These are phyloP conservation scores for Inonotus hispidus DNA, from an alignment of 1,284 basidiomycete genomes.

Conservation along the genomic window DNA sequence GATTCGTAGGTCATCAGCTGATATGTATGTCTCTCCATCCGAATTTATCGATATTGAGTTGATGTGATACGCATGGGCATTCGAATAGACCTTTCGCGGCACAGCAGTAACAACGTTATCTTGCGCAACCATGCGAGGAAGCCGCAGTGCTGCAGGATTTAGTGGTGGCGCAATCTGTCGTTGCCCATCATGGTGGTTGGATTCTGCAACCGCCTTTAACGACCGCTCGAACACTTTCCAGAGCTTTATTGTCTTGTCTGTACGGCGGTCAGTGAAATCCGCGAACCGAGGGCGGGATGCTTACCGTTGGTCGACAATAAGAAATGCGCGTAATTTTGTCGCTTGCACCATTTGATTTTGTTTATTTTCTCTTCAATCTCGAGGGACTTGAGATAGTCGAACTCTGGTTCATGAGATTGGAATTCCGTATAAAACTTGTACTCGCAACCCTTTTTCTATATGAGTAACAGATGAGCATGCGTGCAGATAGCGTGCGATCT, in stretches of 20 bases:
- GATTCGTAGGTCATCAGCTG: slow-evolving; percentile 94
- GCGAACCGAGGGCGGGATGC: slow-evolving; percentile 22
- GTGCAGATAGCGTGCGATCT: slow-evolving; percentile 24
- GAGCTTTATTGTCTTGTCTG: slow-evolving; percentile 99
- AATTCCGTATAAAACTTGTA: slow-evolving; percentile 99
- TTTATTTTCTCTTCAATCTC: slow-evolving; percentile 99
- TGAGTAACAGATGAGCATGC: slow-evolving; percentile 20
- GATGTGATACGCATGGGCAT: slow-evolving; percentile 99
- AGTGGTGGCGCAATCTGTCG: slow-evolving; percentile 58
- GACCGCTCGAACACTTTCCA: slow-evolving; percentile 99
- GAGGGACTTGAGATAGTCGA: slow-evolving; percentile 99
- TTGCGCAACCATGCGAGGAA: slow-evolving; percentile 89
- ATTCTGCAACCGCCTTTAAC: slow-evolving; percentile 93
- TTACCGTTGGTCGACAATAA: slow-evolving; percentile 93
- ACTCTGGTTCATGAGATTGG: slow-evolving; percentile 99
- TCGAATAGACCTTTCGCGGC: slow-evolving; percentile 97
- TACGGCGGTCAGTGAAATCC: slow-evolving; percentile 1
- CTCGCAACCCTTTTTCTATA: slow-evolving; percentile 98
- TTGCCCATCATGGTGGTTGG: slow-evolving; percentile 86
- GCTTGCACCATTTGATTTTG: slow-evolving; percentile 99
- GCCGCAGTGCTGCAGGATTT: slow-evolving; percentile 54
- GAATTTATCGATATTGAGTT: slow-evolving; percentile 99
- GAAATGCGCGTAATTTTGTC: slow-evolving; percentile 97
- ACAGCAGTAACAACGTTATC: slow-evolving; percentile 99
- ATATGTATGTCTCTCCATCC: slow-evolving; percentile 99